Evolutionary conservation across 2,329 filamentous ascomycete species (phyloP).

Genomic region (Colletotrichum eremochloae): DNA sequence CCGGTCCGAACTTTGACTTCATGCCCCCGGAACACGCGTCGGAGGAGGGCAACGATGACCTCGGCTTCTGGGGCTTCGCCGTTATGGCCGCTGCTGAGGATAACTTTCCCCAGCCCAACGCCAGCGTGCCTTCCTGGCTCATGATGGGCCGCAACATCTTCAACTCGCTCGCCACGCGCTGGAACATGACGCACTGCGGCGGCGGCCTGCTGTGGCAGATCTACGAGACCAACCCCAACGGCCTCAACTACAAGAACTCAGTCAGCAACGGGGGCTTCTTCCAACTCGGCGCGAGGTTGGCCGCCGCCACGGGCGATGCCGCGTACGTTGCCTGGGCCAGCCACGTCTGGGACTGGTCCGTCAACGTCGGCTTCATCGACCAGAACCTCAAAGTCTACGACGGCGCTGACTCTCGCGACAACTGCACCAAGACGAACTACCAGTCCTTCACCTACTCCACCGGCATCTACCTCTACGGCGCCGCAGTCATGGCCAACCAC

Average conservation of each 20-base stretch:
- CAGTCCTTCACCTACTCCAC: conserved; percentile 75
- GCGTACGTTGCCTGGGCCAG: conserved; percentile 77
- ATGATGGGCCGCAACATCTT: conserved; percentile 79
- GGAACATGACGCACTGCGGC: conserved; percentile 76
- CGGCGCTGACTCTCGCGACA: conserved; percentile 66
- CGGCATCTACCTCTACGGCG: conserved; percentile 75
- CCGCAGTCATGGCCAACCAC: conserved; percentile 73
- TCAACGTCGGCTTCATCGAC: conserved; percentile 69
- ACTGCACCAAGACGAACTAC: conserved; percentile 67
- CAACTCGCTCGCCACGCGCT: conserved; percentile 76
- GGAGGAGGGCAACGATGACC: conserved; percentile 81
- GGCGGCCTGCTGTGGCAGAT: conserved; percentile 89
- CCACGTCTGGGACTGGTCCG: conserved; percentile 76
- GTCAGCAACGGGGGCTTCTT: conserved; percentile 88
- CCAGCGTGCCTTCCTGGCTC: conserved; percentile 71
- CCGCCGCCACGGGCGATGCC: conserved; percentile 75
- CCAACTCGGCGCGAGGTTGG: conserved; percentile 81
- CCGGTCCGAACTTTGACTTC: conserved; percentile 69
- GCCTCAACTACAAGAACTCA: conserved; percentile 86
- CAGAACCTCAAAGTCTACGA: conserved; percentile 70
- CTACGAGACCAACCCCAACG: conserved; percentile 77
- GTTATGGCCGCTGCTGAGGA: conserved; percentile 77
- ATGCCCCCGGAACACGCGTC: conserved; percentile 68
- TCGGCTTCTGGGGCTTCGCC: conserved; percentile 80
- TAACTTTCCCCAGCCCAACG: conserved; percentile 73